A percentile compares a stretch with the other conserved stretches of the same genome.
Evolutionary conservation across 768 basidiomycete species (phyloP).

Genomic region (Leccinum ochraceum): DNA sequence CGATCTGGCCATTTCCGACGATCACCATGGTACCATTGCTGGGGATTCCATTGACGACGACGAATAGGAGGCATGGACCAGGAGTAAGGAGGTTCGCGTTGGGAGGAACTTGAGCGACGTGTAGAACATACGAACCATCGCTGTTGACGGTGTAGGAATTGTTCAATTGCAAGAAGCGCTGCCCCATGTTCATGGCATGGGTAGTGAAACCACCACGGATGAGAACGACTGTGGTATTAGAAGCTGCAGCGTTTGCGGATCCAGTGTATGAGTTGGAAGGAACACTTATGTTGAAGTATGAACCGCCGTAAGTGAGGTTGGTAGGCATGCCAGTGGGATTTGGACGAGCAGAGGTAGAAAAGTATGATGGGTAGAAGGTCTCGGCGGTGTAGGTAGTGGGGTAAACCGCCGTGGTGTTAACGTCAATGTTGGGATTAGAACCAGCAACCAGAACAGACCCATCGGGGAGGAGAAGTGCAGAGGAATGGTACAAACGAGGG

Average conservation of each 20-base stretch:
- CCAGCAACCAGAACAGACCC: slow-evolving; percentile 87
- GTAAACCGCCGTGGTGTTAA: slow-evolving; percentile 62
- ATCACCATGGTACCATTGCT: slow-evolving; percentile 76
- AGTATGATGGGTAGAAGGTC: slow-evolving; percentile 92
- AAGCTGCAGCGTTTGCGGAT: slow-evolving; percentile 65
- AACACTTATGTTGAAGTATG: slow-evolving; percentile 74
- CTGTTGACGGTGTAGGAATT: slow-evolving; percentile 80
- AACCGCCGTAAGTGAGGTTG: slow-evolving; percentile 81
- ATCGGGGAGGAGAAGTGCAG: slow-evolving; percentile 84
- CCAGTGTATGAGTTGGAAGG: slow-evolving; percentile 66
- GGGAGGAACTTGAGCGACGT: slow-evolving; percentile 81
- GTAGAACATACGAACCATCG: slow-evolving; percentile 75
- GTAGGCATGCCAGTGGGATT: slow-evolving; percentile 68
- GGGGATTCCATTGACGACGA: slow-evolving; percentile 84
- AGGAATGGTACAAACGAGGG: slow-evolving; percentile 89
- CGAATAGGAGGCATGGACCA: slow-evolving; percentile 83
- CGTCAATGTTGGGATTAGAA: slow-evolving; percentile 92
- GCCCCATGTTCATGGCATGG: slow-evolving; percentile 89
- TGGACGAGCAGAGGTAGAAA: slow-evolving; percentile 67
- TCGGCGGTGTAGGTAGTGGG: slow-evolving; percentile 84
- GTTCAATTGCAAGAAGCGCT: slow-evolving; percentile 82
- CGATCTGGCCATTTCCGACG: slow-evolving; percentile 79
- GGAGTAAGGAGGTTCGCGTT: slow-evolving; percentile 88
- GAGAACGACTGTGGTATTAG: slow-evolving; percentile 76
- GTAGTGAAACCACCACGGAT: slow-evolving; percentile 85